phyloP scores from a whole-genome alignment of 768 basidiomycete genomes.

The Ephemerocybe angulata region DNA sequence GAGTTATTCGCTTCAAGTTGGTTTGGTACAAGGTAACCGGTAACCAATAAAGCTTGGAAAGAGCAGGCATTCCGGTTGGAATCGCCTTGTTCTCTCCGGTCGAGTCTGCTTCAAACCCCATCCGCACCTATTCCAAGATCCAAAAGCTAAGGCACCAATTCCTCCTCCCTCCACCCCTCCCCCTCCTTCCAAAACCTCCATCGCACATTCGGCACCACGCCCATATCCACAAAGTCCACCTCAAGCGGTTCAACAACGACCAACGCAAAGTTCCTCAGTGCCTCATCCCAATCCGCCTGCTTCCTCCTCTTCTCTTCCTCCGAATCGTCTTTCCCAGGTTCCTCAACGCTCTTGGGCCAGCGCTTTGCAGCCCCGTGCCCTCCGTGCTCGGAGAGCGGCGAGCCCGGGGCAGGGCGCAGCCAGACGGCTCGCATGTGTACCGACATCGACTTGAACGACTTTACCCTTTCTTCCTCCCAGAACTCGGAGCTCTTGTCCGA shows the following conservation, averaged over 20 bases:
- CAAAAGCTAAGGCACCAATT: conserved; percentile 58
- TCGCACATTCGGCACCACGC: conserved; percentile 52
- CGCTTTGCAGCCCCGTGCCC: conserved; percentile 54
- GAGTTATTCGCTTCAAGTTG: no score
- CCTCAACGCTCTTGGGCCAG: conserved; percentile 59
- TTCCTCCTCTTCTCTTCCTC: conserved; percentile 29
- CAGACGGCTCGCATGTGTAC: conserved; percentile 67
- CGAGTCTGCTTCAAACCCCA: no score
- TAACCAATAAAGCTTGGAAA: no score
- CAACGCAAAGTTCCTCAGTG: conserved; percentile 67
- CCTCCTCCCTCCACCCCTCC: conserved; percentile 54
- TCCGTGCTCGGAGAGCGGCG: conserved; percentile 34
- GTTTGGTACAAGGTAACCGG: no score
- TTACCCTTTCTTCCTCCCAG: conserved; percentile 65
- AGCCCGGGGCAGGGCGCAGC: conserved; percentile 67
- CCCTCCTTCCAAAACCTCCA: conserved; percentile 31
- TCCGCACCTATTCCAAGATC: no score
- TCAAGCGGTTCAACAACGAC: conserved; percentile 65
- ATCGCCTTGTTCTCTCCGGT: no score
- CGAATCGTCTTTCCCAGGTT: conserved; percentile 37
- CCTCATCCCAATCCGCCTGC: conserved; percentile 45
- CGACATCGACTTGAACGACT: conserved; percentile 57
- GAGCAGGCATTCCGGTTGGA: no score
- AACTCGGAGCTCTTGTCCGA: conserved; percentile 39
- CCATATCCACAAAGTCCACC: conserved; percentile 68